These are phyloP conservation scores for Jamesozyma rosinii DNA, from an alignment of 805 yeast genomes.

Conservation along the genomic window DNA sequence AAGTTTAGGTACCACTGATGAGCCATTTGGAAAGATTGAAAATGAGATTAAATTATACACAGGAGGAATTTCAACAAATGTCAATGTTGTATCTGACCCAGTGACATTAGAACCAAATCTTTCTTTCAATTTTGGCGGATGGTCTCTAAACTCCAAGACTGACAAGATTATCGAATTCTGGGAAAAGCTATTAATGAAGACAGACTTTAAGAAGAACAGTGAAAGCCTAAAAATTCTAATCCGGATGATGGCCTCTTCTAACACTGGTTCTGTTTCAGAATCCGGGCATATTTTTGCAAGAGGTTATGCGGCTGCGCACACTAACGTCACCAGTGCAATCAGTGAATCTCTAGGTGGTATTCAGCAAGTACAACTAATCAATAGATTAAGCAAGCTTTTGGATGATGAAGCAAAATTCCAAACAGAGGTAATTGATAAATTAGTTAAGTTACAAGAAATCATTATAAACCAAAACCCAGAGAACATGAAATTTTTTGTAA, in stretches of 20 bases:
- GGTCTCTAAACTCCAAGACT: conserved; percentile 58
- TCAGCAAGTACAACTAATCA: conserved; percentile 62
- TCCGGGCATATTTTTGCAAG: conserved; percentile 82
- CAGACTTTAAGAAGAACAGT: conserved; percentile 52
- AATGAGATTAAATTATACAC: conserved; percentile 73
- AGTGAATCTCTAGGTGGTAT: conserved; percentile 65
- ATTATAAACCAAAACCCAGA: conserved; percentile 28
- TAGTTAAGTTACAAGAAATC: conserved; percentile 42
- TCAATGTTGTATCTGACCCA: conserved; percentile 50
- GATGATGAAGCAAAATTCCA: conserved; percentile 45
- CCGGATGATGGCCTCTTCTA: conserved; percentile 65
- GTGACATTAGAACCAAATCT: conserved; percentile 41
- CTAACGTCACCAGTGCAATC: conserved; percentile 52
- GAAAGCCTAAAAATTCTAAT: conserved; percentile 67
- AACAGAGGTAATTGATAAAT: conserved; percentile 53
- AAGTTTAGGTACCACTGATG: conserved; percentile 69
- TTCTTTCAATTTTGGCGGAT: conserved; percentile 53
- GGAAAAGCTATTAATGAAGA: conserved; percentile 55
- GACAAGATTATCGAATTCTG: conserved; percentile 54
- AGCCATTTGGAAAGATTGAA: conserved; percentile 72
- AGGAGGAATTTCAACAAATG: conserved; percentile 70
- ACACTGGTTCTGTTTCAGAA: conserved; percentile 71
- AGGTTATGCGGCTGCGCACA: conserved; percentile 51
- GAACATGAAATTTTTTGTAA: conserved; percentile 42
- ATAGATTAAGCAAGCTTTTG: conserved; percentile 42